Evolutionary conservation across 108 stramenopile genomes (phyloP).

Genomic region (Fragilaria crotonensis): DNA sequence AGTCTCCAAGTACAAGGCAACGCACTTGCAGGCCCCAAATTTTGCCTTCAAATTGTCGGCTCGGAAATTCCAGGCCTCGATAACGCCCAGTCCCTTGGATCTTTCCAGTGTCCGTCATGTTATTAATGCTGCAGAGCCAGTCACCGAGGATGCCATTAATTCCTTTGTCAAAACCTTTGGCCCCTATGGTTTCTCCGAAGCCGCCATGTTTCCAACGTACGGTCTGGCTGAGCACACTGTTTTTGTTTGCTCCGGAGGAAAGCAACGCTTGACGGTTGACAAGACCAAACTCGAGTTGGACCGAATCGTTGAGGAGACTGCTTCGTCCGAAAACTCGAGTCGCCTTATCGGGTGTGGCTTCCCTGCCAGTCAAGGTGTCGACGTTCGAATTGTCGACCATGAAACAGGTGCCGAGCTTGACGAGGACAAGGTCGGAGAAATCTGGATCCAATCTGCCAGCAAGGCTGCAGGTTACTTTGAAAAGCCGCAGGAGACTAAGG

Average conservation of each 20-base stretch:
- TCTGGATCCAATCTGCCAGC: conserved; percentile 86
- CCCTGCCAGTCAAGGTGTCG: conserved; percentile 57
- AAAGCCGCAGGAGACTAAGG: conserved; percentile 43
- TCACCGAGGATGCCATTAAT: conserved; percentile 68
- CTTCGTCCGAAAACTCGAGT: conserved; percentile 7
- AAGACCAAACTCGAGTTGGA: conserved; percentile 64
- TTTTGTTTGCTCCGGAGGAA: conserved; percentile 87
- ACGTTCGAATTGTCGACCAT: conserved; percentile 75
- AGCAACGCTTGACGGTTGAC: conserved; percentile 52
- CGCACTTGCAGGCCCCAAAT: conserved; percentile 97
- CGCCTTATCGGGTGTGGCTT: conserved; percentile 80
- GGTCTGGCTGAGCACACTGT: conserved; percentile 99
- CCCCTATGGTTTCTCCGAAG: conserved; percentile 57
- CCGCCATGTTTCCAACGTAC: conserved; percentile 88
- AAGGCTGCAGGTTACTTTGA: conserved; percentile 75
- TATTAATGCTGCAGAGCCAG: conserved; percentile 97
- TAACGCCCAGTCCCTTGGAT: conserved; percentile 45
- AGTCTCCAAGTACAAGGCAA: conserved; percentile 71
- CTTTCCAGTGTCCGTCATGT: conserved; percentile 83
- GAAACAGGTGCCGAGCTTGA: conserved; percentile 33
- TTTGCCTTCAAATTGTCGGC: conserved; percentile 92
- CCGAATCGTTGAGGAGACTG: conserved; percentile 28
- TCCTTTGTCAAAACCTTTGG: conserved; percentile 68
- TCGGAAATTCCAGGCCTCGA: conserved; percentile 69
- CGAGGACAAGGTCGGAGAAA: conserved; percentile 80